These are phyloP conservation scores for Calonectria naviculata DNA, from an alignment of 2,329 filamentous ascomycete species.

Conservation along the genomic window DNA sequence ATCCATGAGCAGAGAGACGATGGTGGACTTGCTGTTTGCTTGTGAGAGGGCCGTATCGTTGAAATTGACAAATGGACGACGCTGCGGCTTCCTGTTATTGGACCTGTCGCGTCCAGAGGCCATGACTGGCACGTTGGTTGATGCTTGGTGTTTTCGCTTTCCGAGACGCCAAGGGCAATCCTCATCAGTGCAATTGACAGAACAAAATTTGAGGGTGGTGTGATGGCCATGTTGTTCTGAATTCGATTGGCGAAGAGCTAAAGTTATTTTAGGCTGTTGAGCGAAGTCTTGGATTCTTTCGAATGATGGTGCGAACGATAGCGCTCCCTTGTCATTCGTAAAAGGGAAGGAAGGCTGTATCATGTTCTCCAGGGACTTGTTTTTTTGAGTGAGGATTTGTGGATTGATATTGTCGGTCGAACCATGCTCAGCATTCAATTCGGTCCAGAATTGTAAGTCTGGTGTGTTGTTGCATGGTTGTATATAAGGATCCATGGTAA, in stretches of 20 bases:
- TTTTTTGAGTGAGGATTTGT: no score
- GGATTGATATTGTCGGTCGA: background rate
- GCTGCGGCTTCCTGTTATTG: background rate
- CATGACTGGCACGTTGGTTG: background rate
- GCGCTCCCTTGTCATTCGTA: background rate
- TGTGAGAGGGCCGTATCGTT: background rate
- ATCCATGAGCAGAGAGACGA: background rate
- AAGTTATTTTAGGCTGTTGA: background rate
- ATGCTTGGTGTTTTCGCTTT: background rate
- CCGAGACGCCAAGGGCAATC: background rate
- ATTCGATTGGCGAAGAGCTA: background rate
- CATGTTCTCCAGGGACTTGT: background rate
- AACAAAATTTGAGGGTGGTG: background rate
- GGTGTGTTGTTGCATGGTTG: background rate
- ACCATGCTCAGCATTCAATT: background rate
- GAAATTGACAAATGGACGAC: background rate
- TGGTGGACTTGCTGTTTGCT: background rate
- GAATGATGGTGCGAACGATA: background rate
- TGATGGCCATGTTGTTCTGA: background rate
- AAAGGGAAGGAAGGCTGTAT: no score
- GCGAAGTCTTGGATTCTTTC: background rate
- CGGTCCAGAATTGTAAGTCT: background rate
- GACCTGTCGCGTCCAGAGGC: background rate
- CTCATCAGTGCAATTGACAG: background rate
- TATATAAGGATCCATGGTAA: background rate